Conservation (phyloP, 495 filamentous ascomycete species). For the Collariella sp. region DNA sequence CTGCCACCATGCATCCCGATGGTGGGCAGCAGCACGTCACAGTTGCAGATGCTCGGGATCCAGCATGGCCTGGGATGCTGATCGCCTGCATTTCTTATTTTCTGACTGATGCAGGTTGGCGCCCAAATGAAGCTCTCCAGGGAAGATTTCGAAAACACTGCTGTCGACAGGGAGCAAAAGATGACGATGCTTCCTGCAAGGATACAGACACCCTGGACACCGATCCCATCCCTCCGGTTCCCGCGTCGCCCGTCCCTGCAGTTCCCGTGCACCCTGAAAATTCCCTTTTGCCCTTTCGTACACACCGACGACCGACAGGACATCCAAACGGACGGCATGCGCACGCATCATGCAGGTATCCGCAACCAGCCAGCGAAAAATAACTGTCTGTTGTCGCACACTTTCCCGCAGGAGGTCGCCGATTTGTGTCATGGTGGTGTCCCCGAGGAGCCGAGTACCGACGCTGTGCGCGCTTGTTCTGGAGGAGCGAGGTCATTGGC, state of each 20-base stretch:
- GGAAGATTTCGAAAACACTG: too few relatives aligned
- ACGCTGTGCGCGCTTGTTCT: neutral
- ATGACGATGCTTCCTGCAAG: neutral
- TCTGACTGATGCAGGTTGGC: too few relatives aligned
- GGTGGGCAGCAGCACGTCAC: conserved; percentile 7
- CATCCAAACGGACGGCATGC: too few relatives aligned
- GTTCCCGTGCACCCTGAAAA: conserved; percentile 1
- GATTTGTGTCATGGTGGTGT: conserved; percentile 11
- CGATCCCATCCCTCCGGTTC: neutral
- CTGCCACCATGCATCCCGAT: neutral
- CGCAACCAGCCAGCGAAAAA: neutral
- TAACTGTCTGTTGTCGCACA: conserved; percentile 1
- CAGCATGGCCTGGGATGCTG: neutral
- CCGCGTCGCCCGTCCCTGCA: neutral
- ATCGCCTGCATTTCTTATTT: too few relatives aligned
- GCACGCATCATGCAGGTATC: neutral
- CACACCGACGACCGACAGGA: neutral
- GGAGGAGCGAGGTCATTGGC: conserved; percentile 1
- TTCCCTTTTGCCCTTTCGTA: neutral
- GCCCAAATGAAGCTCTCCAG: too few relatives aligned
- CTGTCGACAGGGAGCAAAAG: too few relatives aligned
- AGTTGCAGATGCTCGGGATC: neutral
- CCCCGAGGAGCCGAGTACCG: conserved; percentile 9
- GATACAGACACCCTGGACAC: neutral
- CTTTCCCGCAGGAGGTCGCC: conserved; percentile 8